Evolutionary conservation across 2,329 filamentous ascomycete species (phyloP).

Genomic region (Xylariaceae sp.): DNA sequence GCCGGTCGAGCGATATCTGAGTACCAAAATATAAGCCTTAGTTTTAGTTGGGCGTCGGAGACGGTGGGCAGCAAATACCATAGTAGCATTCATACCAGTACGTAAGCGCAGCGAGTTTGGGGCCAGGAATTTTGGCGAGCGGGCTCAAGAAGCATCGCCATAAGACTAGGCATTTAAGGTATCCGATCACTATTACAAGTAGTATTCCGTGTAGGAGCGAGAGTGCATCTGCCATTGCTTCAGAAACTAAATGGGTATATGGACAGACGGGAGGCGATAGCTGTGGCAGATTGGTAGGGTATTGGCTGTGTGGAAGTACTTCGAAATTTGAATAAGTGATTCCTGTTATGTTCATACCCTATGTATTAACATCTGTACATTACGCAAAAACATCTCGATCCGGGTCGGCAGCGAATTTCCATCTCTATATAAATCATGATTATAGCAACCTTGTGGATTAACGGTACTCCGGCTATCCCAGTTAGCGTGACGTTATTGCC

Average conservation of each 20-base stretch:
- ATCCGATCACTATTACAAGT: conserved; percentile 6
- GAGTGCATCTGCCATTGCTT: conserved; percentile 8
- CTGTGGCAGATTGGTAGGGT: too few relatives aligned
- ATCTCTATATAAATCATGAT: too few relatives aligned
- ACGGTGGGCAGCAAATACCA: conserved; percentile 3
- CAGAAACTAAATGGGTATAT: not conserved
- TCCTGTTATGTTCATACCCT: too few relatives aligned
- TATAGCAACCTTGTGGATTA: too few relatives aligned
- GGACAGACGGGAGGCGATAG: not conserved
- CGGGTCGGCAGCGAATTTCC: too few relatives aligned
- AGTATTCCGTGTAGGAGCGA: not conserved
- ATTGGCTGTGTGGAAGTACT: too few relatives aligned
- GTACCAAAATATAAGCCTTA: not conserved
- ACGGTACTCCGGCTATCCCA: too few relatives aligned
- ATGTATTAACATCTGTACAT: too few relatives aligned
- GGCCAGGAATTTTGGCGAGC: conserved; percentile 19
- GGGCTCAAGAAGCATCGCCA: conserved; percentile 17
- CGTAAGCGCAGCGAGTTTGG: conserved; percentile 23
- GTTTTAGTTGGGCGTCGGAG: not conserved
- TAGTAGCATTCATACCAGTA: conserved; percentile 28
- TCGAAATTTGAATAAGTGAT: too few relatives aligned
- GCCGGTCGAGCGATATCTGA: conserved; percentile 19
- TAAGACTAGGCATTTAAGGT: conserved; percentile 9
- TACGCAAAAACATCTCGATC: too few relatives aligned
- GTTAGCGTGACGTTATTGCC: too few relatives aligned